These are phyloP conservation scores for Fusarium setosum DNA, from an alignment of 2,329 filamentous ascomycete genomes.

Conservation along the genomic window DNA sequence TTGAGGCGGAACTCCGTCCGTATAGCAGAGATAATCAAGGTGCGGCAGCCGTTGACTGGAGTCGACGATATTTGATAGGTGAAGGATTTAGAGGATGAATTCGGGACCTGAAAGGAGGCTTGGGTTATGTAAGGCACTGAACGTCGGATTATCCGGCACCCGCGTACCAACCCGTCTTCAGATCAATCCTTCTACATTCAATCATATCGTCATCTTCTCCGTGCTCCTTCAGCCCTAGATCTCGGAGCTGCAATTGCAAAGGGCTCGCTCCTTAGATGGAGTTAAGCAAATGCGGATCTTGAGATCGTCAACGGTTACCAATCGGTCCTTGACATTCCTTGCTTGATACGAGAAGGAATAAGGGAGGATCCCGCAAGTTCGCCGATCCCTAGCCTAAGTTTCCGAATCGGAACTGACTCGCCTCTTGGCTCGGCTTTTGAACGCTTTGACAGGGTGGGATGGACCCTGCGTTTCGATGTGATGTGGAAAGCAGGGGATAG, in stretches of 20 bases:
- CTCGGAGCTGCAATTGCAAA: constrained; percentile 1
- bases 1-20: background rate
- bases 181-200: too few relatives aligned
- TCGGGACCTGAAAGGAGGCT: background rate
- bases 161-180: too few relatives aligned
- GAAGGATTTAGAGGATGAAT: background rate
- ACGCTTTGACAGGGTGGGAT: constrained; percentile 8
- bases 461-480: constrained; percentile 6
- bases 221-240: background rate
- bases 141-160: background rate
- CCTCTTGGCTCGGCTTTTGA: background rate
- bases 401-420: constrained; percentile 1
- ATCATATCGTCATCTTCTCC: background rate
- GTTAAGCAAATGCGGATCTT: background rate
- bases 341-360: background rate
- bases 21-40: background rate
- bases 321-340: background rate
- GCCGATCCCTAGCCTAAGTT: too few relatives aligned
- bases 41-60: background rate
- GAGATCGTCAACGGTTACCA: constrained; percentile 4
- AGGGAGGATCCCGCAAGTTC: background rate
- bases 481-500: background rate
- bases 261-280: background rate
- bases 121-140: background rate
- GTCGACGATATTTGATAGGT: background rate